Evolutionary conservation across 495 filamentous ascomycete genomes (phyloP), one percentile per base, ranked within the genome.

Genomic region (Aspergillus biplanus): DNA sequence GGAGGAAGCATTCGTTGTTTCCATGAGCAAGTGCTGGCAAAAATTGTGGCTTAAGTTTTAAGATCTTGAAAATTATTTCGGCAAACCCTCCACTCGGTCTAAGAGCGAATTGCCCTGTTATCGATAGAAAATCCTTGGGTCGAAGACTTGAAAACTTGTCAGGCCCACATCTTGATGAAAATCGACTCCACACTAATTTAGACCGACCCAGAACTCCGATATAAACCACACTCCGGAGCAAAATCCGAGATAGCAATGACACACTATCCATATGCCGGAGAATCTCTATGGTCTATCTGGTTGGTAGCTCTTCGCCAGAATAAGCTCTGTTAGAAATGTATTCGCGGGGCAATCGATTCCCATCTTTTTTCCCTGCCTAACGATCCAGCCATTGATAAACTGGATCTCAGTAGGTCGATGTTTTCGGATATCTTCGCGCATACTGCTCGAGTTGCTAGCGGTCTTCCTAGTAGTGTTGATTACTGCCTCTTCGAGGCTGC

Each of bases 331-430:
- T 42, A 89, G 65, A 74, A 80, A 74, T 56, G 80, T 77, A 67
- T 93, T 89, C 61, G 85, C 75, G 52, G 80, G 73, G 65, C 83
- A 84, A n/a, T 75, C 65, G 6, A 90, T 62, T 7, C 85, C 85
- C 52, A 87, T 55, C 69, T 89, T 83, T 67, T 81, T 76, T 11
- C 82, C 90, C 31, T 82, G 82, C 54, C 71, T 71, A 46, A 92
- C 80, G 31, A 93, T 77, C 76, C 86, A 94, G 9, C 90, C 91
- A 75, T 92, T 93, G 65, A 93, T 87, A 63, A 89, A 91, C 9
- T 86, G 82, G 61, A 93, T 84, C 74, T 93, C 91, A 5, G 90
- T 92, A 55, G 73, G 64, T 63, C 83, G 81, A 0, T 86, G 85
- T 8, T 77, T 78, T 18, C 77, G 70, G 37, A 91, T 81, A 72